Percentiles rank a stretch among this genome's conserved stretches.
phyloP scores from a whole-genome alignment of 768 basidiomycete genomes.

The Leccinellum rugosiceps region DNA sequence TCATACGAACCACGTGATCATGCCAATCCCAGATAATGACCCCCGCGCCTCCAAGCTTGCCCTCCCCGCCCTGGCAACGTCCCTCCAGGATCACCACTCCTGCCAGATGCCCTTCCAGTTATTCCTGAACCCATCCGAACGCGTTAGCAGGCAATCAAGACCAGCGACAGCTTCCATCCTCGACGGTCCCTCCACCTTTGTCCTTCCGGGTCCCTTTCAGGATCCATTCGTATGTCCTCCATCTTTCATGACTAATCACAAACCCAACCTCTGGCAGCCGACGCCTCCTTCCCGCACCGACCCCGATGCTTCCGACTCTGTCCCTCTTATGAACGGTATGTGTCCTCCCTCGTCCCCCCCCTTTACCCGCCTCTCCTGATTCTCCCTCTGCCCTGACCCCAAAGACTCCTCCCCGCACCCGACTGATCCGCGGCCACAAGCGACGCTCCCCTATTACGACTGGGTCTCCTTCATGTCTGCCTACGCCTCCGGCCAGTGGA shows the following conservation, averaged over 20 bases:
- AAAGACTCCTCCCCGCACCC: not conserved
- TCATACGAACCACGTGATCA: constrained; percentile 22
- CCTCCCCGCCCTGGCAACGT: constrained; percentile 18
- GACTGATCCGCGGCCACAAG: constrained; percentile 18
- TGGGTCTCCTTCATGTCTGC: constrained; percentile 78
- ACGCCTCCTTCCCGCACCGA: constrained; percentile 5
- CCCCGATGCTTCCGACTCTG: constrained; percentile 9
- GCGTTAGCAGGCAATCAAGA: constrained; percentile 30
- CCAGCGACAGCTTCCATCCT: constrained; percentile 45
- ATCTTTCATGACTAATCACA: not conserved
- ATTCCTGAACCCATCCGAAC: constrained; percentile 27
- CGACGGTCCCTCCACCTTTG: constrained; percentile 36
- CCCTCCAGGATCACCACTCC: constrained; percentile 21
- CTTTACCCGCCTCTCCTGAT: constrained; percentile 3
- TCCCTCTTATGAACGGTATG: constrained; percentile 22
- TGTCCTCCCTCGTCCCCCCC: not conserved
- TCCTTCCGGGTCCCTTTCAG: constrained; percentile 38
- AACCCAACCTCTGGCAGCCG: constrained; percentile 3
- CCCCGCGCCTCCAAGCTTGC: constrained; percentile 6
- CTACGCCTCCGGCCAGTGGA: constrained; percentile 77
- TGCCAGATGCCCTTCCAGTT: constrained; percentile 35
- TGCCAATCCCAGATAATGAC: constrained; percentile 27
- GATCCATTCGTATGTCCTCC: constrained; percentile 7
- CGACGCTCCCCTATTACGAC: constrained; percentile 41
- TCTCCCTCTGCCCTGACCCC: constrained; percentile 20